Evolutionary conservation across 1,284 basidiomycete genomes (phyloP), one percentile per base, ranked within the genome.

Genomic region (Butyriboletus appendiculatus): DNA sequence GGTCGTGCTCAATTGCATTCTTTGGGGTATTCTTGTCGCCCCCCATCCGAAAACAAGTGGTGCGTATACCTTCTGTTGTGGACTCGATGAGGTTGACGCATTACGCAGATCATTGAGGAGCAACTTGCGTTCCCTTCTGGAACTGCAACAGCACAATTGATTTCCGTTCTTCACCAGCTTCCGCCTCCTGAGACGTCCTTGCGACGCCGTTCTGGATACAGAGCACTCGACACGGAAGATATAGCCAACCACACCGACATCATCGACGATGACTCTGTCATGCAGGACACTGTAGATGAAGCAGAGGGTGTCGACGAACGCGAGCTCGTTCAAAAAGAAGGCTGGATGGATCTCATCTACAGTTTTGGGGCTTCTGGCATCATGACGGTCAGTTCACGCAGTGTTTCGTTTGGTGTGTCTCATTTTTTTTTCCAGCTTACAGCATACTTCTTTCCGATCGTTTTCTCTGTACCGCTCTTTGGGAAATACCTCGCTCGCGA

Each of bases 21-120:
- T 97, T 96, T 70, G 95, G 93, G 6, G 94, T 98, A 16, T 97
- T 98, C 71, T 80, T 98, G 50, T 96, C 96, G 0, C 92, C 93
- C 8, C 96, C 96, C 1, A 80, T 98, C 39, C 85, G 96, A 43
- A 90, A 93, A 64, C 94, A 97, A 84, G 94, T 97, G 67, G 90
- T 92, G 64, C 32, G 86, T 75, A 32, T 44, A 34, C 22, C 24
- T 42, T 37, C 14, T 44, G 5, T 45, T 22, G 28, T 34, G 7
- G n/a, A 14, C 0, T 40, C 18, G 24, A 44, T 37, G 9, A 39
- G 44, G 18, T 26, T 51, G 30, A 66, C 14, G 0, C 20, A 24
- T 49, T 20, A 14, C 34, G 57, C 57, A 94, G 87, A 96, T 98
- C 54, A 86, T 98, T 41, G 89, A 95, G 69, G 96, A 98, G 69